Percentiles rank a stretch among this genome's conserved stretches.
phyloP scores from a whole-genome alignment of 2,329 filamentous ascomycete species.

The Endothia cerciana region DNA sequence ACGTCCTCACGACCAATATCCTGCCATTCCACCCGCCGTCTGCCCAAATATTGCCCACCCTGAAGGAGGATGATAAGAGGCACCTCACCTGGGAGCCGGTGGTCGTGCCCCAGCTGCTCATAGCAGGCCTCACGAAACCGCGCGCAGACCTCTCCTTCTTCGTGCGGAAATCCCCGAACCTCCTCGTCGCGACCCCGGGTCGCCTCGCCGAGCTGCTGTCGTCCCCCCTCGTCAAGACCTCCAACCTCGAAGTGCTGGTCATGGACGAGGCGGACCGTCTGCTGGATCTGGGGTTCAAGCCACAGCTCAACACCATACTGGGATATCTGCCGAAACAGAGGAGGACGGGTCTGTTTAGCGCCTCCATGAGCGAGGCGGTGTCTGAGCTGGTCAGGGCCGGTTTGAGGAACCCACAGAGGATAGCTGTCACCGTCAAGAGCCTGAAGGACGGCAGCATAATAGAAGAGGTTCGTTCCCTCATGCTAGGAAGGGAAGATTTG shows the following conservation, averaged over 20 bases:
- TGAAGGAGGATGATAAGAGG: slow-evolving; percentile 55
- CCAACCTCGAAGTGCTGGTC: slow-evolving; percentile 88
- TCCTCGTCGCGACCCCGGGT: slow-evolving; percentile 89
- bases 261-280: slow-evolving; percentile 94
- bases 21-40: slow-evolving; percentile 84
- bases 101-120: slow-evolving; percentile 84
- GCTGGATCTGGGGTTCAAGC: slow-evolving; percentile 91
- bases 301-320: slow-evolving; percentile 85
- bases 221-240: slow-evolving; percentile 85
- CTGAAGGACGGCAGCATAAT: slow-evolving; percentile 65
- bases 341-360: slow-evolving; percentile 90
- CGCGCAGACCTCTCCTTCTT: slow-evolving; percentile 88
- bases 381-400: slow-evolving; percentile 91
- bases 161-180: slow-evolving; percentile 80
- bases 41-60: slow-evolving; percentile 62
- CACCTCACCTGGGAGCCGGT: slow-evolving; percentile 50
- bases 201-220: slow-evolving; percentile 85
- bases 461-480: slow-evolving; percentile 57
- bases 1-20: slow-evolving; percentile 71
- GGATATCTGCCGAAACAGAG: slow-evolving; percentile 87
- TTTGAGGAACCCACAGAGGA: slow-evolving; percentile 90
- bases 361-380: slow-evolving; percentile 93
- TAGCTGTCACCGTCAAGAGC: slow-evolving; percentile 88
- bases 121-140: slow-evolving; percentile 78
- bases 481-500: neutral